A percentile compares a stretch with the other conserved stretches of the same genome.
These are phyloP conservation scores for Aspergillus ustus DNA, from an alignment of 2,329 filamentous ascomycete genomes.

Conservation along the genomic window DNA sequence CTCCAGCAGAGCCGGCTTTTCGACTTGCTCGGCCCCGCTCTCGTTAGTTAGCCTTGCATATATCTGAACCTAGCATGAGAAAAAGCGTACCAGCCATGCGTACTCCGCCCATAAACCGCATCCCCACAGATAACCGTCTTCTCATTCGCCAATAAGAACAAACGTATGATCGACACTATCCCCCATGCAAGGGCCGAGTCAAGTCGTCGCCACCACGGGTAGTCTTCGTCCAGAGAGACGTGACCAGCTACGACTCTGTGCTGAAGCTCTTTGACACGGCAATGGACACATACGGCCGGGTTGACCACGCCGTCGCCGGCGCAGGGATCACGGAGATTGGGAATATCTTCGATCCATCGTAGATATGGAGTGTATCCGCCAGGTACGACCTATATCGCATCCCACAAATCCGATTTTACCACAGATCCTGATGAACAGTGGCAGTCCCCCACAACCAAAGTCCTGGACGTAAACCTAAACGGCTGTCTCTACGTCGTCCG, in stretches of 20 bases:
- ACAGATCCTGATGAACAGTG: too few species aligned
- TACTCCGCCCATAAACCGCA: constrained; percentile 36
- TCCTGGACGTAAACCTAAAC: constrained; percentile 54
- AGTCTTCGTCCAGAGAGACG: constrained; percentile 52
- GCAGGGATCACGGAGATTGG: constrained; percentile 53
- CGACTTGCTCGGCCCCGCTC: constrained; percentile 36
- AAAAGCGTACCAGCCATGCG: constrained; percentile 33
- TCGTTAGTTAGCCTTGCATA: neutral
- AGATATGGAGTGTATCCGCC: constrained; percentile 50
- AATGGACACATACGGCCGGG: constrained; percentile 46
- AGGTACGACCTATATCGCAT: too few species aligned
- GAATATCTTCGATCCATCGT: constrained; percentile 52
- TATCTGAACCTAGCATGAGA: neutral
- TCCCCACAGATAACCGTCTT: constrained; percentile 35
- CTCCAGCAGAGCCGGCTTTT: constrained; percentile 32
- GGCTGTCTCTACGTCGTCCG: constrained; percentile 55
- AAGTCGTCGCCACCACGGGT: constrained; percentile 24
- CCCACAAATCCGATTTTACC: too few species aligned
- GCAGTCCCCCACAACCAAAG: constrained; percentile 41
- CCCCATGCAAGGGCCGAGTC: constrained; percentile 38
- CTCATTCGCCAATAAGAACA: constrained; percentile 37
- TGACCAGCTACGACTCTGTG: constrained; percentile 51
- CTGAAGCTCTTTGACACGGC: constrained; percentile 54
- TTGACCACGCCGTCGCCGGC: constrained; percentile 55
- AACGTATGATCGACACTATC: constrained; percentile 36